These are phyloP conservation scores for Meripilus lineatus DNA, from an alignment of 1,284 basidiomycete genomes.

Conservation along the genomic window DNA sequence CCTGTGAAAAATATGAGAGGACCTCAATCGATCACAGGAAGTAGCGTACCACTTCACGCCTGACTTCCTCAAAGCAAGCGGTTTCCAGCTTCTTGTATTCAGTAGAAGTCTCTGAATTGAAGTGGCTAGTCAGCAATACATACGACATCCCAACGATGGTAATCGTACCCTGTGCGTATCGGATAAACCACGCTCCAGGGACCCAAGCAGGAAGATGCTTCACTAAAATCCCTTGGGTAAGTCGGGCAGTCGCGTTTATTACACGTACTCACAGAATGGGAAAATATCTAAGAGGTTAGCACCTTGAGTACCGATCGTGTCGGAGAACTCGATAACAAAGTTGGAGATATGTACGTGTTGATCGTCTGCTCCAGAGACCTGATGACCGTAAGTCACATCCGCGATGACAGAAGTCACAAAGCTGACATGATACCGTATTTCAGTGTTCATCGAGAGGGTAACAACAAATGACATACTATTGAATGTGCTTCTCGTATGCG, in stretches of 20 bases:
- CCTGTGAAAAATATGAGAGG: no score
- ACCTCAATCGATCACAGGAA: not conserved
- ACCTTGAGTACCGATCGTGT: constrained; percentile 13
- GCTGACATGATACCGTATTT: no score
- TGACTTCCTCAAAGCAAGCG: constrained; percentile 17
- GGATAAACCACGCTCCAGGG: constrained; percentile 22
- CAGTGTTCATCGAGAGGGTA: no score
- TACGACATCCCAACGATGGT: not conserved
- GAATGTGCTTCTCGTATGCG: not conserved
- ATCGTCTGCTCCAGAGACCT: constrained; percentile 17
- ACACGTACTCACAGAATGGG: constrained; percentile 15
- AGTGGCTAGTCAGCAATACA: no score
- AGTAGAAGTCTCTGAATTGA: no score
- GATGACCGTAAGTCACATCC: constrained; percentile 23
- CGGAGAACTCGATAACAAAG: constrained; percentile 19
- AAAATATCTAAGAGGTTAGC: constrained; percentile 19
- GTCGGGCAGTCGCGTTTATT: no score
- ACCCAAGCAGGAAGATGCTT: constrained; percentile 21
- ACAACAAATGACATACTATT: no score
- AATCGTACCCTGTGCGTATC: constrained; percentile 11
- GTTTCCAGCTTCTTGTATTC: constrained; percentile 13
- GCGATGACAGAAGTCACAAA: constrained; percentile 17
- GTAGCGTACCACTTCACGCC: constrained; percentile 17
- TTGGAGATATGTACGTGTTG: constrained; percentile 16
- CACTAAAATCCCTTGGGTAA: constrained; percentile 10